Evolutionary conservation across 306 rosid genomes (phyloP), one percentile per base, ranked within the genome.

Genomic region (Mimosa bimucronata): DNA sequence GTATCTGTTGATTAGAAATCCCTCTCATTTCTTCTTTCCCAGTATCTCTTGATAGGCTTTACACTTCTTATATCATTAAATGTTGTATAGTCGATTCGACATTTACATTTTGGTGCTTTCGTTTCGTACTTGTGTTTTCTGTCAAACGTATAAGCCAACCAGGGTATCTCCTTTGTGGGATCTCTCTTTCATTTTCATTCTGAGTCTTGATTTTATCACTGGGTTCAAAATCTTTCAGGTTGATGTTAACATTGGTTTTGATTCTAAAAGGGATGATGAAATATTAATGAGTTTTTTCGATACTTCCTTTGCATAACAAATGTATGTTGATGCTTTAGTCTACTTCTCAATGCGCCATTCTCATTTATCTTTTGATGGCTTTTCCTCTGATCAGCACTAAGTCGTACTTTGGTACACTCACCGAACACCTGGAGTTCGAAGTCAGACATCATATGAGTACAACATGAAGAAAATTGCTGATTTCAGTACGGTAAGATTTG

Each of bases 381-480:
- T 44, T 80, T 83, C 81, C 21, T 48, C 6, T 73, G 68, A 57
- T 45, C 81, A 94, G 98, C 78, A 84, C 84, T 92, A 92, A 72
- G 88, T 94, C 82, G 90, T 89, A 34, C 86, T 92, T 74, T 94
- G 97, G 98, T 94, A 91, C 91, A 94, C 98, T 19, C 98, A 97
- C 7, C 92, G 97, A 40, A 88, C 94, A 50, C 98, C 94, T 7
- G 98, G 97, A 75, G 84, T 92, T 80, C 87, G 94, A 29, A 92
- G 79, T 41, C 93, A 91, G 75, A 77, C 94, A 44, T 86, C 98
- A 10, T 94, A 94, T 9, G 97, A 94, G 87, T 97, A 94, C 87
- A 92, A 91, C 80, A 92, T 94, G 74, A 94, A 92, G 90, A 94
- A 89, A 85, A 91, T 92, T 41, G 91, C 92, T 40, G 97, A 92